Conservation (phyloP, 495 filamentous ascomycete genomes). For the Aspergillus egyptiacus region DNA sequence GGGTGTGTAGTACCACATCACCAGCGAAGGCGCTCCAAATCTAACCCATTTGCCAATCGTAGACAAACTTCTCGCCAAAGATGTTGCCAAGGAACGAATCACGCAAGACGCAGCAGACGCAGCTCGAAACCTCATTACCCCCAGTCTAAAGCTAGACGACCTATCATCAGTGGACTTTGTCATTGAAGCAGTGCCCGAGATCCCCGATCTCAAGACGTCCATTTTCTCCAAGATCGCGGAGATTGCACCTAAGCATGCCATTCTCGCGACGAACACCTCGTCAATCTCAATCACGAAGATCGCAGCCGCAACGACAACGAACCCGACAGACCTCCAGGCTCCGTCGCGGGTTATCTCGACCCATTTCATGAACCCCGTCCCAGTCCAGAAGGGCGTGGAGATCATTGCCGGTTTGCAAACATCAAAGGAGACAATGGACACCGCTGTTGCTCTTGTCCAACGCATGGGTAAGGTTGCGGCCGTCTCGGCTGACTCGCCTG, state of each 20-base stretch:
- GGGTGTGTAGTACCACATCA: slow-evolving; percentile 43
- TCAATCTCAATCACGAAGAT: slow-evolving; percentile 97
- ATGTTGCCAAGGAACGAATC: slow-evolving; percentile 77
- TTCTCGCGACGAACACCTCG: slow-evolving; percentile 95
- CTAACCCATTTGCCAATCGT: background rate
- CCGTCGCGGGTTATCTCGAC: slow-evolving; percentile 88
- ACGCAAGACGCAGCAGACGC: slow-evolving; percentile 70
- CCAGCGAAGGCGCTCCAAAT: background rate
- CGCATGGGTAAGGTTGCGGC: slow-evolving; percentile 91
- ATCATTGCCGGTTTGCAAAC: slow-evolving; percentile 95
- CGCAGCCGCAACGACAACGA: slow-evolving; percentile 70
- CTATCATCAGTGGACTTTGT: slow-evolving; percentile 90
- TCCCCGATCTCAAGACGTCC: slow-evolving; percentile 73
- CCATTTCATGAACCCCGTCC: slow-evolving; percentile 99
- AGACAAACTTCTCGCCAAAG: slow-evolving; percentile 91
- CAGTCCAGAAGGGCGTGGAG: slow-evolving; percentile 94
- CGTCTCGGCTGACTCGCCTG: slow-evolving; percentile 79
- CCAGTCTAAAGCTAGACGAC: slow-evolving; percentile 69
- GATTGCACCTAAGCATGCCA: slow-evolving; percentile 78
- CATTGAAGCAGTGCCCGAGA: slow-evolving; percentile 96
- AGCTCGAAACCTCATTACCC: slow-evolving; percentile 57
- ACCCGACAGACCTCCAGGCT: slow-evolving; percentile 72
- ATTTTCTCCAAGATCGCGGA: slow-evolving; percentile 84
- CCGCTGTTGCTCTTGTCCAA: slow-evolving; percentile 80
- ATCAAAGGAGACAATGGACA: slow-evolving; percentile 68